Conservation (phyloP, 192 early-diverging fungal species). For the Mycoemilia scoparia region DNA sequence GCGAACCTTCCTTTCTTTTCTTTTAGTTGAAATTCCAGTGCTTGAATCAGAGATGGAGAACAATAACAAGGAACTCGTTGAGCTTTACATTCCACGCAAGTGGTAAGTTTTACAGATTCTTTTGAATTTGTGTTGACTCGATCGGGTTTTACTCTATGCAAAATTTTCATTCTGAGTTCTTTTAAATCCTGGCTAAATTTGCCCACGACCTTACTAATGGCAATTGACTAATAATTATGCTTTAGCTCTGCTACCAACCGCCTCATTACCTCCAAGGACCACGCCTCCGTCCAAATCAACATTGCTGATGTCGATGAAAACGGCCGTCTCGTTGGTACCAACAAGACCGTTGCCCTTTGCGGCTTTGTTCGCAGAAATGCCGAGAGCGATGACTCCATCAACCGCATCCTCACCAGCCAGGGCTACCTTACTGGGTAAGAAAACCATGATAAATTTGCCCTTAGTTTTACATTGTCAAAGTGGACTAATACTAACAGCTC, state of each 20-base stretch:
- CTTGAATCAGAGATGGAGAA: too few relatives aligned
- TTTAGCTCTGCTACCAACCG: conserved; percentile 89
- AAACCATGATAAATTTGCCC: too few relatives aligned
- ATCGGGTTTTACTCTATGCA: background rate
- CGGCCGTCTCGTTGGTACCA: conserved; percentile 52
- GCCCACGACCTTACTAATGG: background rate
- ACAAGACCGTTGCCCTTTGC: conserved; percentile 76
- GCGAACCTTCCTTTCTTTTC: too few relatives aligned
- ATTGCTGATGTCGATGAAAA: conserved; percentile 78
- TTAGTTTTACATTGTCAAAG: too few relatives aligned
- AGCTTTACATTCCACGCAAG: conserved; percentile 92
- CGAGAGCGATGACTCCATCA: conserved; percentile 91
- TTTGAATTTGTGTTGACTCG: conserved; percentile 1
- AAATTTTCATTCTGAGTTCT: background rate
- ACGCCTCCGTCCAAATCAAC: conserved; percentile 97
- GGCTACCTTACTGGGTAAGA: conserved; percentile 58
- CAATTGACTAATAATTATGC: conserved; percentile 7
- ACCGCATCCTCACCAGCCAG: conserved; percentile 73
- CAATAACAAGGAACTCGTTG: conserved; percentile 35
- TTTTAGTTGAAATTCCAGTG: too few relatives aligned
- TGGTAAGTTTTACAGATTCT: conserved; percentile 35
- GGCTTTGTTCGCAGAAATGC: conserved; percentile 79
- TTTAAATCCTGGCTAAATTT: background rate
- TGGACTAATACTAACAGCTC: too few relatives aligned
- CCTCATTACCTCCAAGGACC: conserved; percentile 96